phyloP scores from a whole-genome alignment of 768 basidiomycete species.

The Collybiopsis confluens region DNA sequence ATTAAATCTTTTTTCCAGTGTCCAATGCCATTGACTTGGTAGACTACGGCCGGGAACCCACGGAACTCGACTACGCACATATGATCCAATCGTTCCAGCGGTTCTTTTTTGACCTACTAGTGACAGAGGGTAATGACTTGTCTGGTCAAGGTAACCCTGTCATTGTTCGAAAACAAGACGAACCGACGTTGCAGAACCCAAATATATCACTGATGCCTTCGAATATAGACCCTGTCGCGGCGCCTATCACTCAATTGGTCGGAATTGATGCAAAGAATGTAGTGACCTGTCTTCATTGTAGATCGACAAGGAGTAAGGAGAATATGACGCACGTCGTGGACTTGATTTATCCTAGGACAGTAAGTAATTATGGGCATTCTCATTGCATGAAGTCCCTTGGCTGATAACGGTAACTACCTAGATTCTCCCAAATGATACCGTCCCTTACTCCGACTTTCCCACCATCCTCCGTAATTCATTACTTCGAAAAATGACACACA shows the following conservation, averaged over 20 bases:
- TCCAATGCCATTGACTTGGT: conserved; percentile 82
- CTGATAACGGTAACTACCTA: conserved; percentile 4
- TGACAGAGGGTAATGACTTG: conserved; percentile 63
- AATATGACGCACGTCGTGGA: conserved; percentile 82
- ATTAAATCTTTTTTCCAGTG: conserved; percentile 29
- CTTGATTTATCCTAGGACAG: conserved; percentile 82
- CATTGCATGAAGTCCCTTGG: background rate
- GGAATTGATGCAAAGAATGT: conserved; percentile 77
- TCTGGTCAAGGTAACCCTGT: conserved; percentile 47
- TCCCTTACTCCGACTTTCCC: conserved; percentile 48
- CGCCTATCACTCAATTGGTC: conserved; percentile 82
- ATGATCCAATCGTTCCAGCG: conserved; percentile 96
- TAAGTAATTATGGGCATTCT: conserved; percentile 26
- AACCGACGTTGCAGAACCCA: background rate
- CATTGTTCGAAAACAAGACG: conserved; percentile 33
- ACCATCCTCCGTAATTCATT: conserved; percentile 72
- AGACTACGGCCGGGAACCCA: conserved; percentile 77
- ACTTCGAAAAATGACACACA: conserved; percentile 77
- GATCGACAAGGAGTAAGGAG: conserved; percentile 66
- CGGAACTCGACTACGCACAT: conserved; percentile 74
- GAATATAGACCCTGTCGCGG: conserved; percentile 33
- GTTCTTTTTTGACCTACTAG: conserved; percentile 84
- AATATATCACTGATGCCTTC: too few relatives aligned
- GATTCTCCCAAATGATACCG: conserved; percentile 25
- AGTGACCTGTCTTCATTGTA: conserved; percentile 73